Evolutionary conservation across 805 yeast genomes (phyloP).

Genomic region (Monosporozyma servazzii): DNA sequence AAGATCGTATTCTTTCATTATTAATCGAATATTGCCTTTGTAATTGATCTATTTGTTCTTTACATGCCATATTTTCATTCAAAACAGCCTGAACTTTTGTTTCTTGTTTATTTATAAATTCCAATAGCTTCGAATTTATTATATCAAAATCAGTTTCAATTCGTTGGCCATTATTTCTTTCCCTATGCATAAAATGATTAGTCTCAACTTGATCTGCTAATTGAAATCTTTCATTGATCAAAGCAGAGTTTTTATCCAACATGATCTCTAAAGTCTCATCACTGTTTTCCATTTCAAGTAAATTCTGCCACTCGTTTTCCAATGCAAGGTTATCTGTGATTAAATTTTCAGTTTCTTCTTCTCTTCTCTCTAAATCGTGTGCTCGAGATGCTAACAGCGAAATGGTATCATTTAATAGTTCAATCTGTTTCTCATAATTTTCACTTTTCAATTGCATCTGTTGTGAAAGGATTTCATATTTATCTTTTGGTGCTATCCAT

Average conservation of each 20-base stretch:
- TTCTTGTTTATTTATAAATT: slow-evolving; percentile 15
- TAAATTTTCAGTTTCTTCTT: neutral
- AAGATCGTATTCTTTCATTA: neutral
- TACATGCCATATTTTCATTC: slow-evolving; percentile 4
- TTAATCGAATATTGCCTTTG: neutral
- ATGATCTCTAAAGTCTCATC: neutral
- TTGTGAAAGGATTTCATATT: slow-evolving; percentile 32
- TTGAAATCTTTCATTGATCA: neutral
- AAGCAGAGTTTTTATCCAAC: neutral
- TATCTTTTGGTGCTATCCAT: slow-evolving; percentile 39
- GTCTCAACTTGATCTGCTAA: neutral
- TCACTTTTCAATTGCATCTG: slow-evolving; percentile 29
- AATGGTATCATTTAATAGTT: slow-evolving; percentile 19
- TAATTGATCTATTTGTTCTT: neutral
- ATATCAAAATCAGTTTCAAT: slow-evolving; percentile 12
- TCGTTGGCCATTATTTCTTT: slow-evolving; percentile 7
- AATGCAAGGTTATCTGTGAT: neutral
- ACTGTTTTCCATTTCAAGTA: neutral
- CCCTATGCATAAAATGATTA: slow-evolving; percentile 6
- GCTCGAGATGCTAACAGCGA: neutral
- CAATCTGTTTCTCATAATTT: slow-evolving; percentile 38
- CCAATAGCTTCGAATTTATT: slow-evolving; percentile 16
- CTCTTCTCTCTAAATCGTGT: neutral
- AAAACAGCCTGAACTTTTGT: slow-evolving; percentile 11
- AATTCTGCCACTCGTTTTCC: neutral